phyloP scores from a whole-genome alignment of 306 rosid species.

The Trichosanthes cucumerina region DNA sequence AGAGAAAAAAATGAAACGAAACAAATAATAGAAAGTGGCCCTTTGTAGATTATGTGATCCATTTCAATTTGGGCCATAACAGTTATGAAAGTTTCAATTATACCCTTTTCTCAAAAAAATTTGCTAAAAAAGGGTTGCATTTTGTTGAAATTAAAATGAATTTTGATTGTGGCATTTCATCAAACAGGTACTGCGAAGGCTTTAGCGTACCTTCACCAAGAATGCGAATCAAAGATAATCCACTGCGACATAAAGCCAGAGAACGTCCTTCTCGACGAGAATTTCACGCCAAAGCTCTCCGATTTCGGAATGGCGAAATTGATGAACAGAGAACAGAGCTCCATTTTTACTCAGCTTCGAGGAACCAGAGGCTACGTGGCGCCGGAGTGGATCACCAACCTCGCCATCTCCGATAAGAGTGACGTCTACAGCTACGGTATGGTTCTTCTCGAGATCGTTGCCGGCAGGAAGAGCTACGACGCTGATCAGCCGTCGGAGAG shows the following conservation, averaged over 20 bases:
- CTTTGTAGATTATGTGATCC: too few relatives aligned
- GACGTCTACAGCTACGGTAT: conserved; percentile 35
- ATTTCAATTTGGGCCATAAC: too few relatives aligned
- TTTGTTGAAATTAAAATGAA: background rate
- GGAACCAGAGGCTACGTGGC: conserved; percentile 40
- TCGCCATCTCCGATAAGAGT: conserved; percentile 32
- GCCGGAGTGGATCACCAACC: conserved; percentile 33
- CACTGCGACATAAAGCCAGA: conserved; percentile 42
- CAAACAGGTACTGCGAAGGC: conserved; percentile 23
- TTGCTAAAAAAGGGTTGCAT: background rate
- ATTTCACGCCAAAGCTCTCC: conserved; percentile 26
- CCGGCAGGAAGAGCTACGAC: conserved; percentile 21
- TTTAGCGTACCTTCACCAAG: conserved; percentile 32
- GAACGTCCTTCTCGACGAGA: conserved; percentile 29
- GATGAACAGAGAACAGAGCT: conserved; percentile 23
- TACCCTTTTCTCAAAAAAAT: too few relatives aligned
- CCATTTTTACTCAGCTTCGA: conserved; percentile 19
- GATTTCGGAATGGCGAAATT: conserved; percentile 33
- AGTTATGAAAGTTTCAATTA: too few relatives aligned
- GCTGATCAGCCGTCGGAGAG: conserved; percentile 16
- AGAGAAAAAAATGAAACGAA: too few relatives aligned
- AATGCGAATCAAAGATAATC: conserved; percentile 32
- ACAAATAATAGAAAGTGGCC: too few relatives aligned
- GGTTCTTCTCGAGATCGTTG: conserved; percentile 30
- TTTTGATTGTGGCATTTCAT: background rate